A percentile compares a stretch with the other conserved stretches of the same genome.
These are phyloP conservation scores for Inonotus hispidus DNA, from an alignment of 1,284 basidiomycete genomes.

Conservation along the genomic window DNA sequence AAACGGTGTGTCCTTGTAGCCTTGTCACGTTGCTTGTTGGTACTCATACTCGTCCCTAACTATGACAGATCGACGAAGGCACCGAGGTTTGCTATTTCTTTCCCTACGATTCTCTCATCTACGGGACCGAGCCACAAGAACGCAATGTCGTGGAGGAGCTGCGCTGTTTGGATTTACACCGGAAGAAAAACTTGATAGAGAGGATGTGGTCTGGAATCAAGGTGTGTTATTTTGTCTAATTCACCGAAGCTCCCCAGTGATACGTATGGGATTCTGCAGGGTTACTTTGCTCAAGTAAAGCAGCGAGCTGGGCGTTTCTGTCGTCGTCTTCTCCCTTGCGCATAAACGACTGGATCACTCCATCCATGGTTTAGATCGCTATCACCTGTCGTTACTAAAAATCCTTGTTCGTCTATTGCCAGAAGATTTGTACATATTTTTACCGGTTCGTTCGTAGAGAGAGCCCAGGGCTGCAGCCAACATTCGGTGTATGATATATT, in stretches of 20 bases:
- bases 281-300: neutral
- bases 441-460: too few species aligned
- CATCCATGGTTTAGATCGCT: neutral
- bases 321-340: neutral
- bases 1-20: neutral
- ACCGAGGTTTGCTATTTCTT: neutral
- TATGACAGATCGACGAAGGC: neutral
- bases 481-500: too few species aligned
- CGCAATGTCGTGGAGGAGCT: neutral
- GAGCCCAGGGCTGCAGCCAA: too few species aligned
- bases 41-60: neutral
- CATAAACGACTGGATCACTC: neutral
- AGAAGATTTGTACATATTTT: neutral
- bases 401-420: neutral
- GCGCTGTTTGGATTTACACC: neutral
- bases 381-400: neutral
- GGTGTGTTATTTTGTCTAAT: neutral
- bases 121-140: neutral
- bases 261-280: neutral
- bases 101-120: neutral
- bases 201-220: neutral
- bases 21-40: neutral
- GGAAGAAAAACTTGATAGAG: neutral
- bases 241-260: neutral
- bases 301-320: neutral